Evolutionary conservation across 306 rosid species (phyloP), one percentile per base, ranked within the genome.

Genomic region (Quercus suber): DNA sequence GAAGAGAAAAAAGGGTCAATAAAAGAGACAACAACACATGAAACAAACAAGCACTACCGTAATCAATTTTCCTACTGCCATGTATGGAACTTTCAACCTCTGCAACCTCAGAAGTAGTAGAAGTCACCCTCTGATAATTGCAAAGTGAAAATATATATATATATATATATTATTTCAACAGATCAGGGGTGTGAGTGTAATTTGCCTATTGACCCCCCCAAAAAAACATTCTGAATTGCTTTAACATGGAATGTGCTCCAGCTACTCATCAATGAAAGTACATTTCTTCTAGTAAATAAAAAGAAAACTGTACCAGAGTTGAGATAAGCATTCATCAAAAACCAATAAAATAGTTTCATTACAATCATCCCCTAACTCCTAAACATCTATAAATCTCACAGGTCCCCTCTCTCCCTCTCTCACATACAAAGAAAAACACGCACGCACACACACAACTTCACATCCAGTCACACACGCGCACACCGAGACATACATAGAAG

Each of bases 1-100:
- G 71, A 64, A 74, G 84, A 74, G 81, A 75, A 17, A 80, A 53
- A 76, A 84, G 89, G 78, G 90, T 83, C 86, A 87, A 86, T 86
- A 83, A 83, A 85, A 86, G 88, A 89, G 94, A 91, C 83, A 90
- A 88, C 88, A 84, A 85, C 92, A 56, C 78, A 85, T 88, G 94
- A 90, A 86, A 80, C 87, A 88, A 89, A 85, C 85, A 79, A 86
- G 90, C 84, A 74, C 84, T 84, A 74, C 84, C 83, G 18, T 82
- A 77, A 37, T 64, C 80, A 86, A 71, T 73, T 87, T 85, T 86
- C 75, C 73, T 84, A 71, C 84, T 85, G 27, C 77, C 90, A 79
- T 79, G 69, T 85, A 86, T 79, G 72, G 87, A 86, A 84, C 77
- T 81, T 80, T 81, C 85, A 68, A 88, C 81, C 88, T 76, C 88